These are phyloP conservation scores for Xylaria longipes DNA, from an alignment of 495 filamentous ascomycete species.

Conservation along the genomic window DNA sequence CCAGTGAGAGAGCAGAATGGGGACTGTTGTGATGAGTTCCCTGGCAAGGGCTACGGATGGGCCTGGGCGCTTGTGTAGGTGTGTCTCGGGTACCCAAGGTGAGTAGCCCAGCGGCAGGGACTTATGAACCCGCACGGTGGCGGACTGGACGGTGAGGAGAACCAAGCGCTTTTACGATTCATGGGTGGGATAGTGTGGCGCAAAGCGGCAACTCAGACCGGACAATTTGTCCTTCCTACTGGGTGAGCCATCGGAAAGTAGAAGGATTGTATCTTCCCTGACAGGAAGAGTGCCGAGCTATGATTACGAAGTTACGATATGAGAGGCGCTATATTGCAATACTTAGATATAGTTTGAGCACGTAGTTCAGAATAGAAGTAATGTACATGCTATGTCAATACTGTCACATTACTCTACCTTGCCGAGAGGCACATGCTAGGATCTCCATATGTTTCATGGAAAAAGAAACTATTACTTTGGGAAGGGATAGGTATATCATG, in stretches of 20 bases:
- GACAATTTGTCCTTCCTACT: not conserved
- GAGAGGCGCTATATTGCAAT: not conserved
- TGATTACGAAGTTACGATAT: not conserved
- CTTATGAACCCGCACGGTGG: not conserved
- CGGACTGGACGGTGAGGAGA: not conserved
- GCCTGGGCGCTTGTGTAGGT: not conserved
- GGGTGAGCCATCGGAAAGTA: not conserved
- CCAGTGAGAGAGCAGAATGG: not conserved
- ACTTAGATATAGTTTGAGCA: no score
- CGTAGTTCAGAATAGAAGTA: not conserved
- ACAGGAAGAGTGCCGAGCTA: not conserved
- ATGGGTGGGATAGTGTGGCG: not conserved
- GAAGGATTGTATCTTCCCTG: not conserved
- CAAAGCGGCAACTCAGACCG: not conserved
- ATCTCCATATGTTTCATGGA: not conserved
- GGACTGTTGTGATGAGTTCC: not conserved
- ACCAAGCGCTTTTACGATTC: not conserved
- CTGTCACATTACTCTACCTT: not conserved
- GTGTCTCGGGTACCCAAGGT: not conserved
- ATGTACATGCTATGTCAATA: not conserved
- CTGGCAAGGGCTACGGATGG: not conserved
- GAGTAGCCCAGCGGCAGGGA: not conserved
- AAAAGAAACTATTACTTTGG: not conserved
- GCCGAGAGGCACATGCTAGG: constrained; percentile 3
- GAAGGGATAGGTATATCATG: not conserved